A percentile compares a stretch with the other conserved stretches of the same genome.
phyloP scores from a whole-genome alignment of 129 eudicot species.

The Tanacetum coccineum region DNA sequence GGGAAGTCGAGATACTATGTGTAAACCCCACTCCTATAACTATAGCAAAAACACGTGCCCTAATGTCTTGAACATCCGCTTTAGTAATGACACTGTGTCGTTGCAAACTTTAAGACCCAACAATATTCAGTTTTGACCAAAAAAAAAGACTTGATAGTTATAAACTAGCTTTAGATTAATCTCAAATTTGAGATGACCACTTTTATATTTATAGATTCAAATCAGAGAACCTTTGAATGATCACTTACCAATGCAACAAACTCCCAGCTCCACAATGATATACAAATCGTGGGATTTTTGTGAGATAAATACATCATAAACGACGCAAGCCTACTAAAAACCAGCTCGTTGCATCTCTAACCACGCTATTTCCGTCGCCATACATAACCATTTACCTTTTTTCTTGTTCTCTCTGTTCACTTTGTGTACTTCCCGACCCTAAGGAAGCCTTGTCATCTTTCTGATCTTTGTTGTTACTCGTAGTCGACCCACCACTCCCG shows the following conservation, averaged over 20 bases:
- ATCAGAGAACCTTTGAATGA: background rate
- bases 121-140: too few relatives aligned
- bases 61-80: too few relatives aligned
- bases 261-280: conserved; percentile 28
- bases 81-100: too few relatives aligned
- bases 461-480: conserved; percentile 33
- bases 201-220: too few relatives aligned
- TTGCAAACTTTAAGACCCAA: too few relatives aligned
- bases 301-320: conserved; percentile 23
- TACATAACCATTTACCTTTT: conserved; percentile 24
- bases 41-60: too few relatives aligned
- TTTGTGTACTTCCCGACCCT: conserved; percentile 10
- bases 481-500: conserved; percentile 35
- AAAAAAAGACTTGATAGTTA: too few relatives aligned
- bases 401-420: conserved; percentile 50
- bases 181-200: too few relatives aligned
- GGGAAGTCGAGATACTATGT: too few relatives aligned
- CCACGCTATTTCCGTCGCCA: conserved; percentile 2
- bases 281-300: conserved; percentile 25
- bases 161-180: too few relatives aligned
- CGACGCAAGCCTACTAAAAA: conserved; percentile 49
- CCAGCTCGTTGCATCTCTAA: conserved; percentile 32
- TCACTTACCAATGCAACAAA: conserved; percentile 15
- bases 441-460: conserved; percentile 41
- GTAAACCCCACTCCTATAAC: too few relatives aligned